Conservation (phyloP, 2,329 filamentous ascomycete species). For the Juglanconis oblonga region DNA sequence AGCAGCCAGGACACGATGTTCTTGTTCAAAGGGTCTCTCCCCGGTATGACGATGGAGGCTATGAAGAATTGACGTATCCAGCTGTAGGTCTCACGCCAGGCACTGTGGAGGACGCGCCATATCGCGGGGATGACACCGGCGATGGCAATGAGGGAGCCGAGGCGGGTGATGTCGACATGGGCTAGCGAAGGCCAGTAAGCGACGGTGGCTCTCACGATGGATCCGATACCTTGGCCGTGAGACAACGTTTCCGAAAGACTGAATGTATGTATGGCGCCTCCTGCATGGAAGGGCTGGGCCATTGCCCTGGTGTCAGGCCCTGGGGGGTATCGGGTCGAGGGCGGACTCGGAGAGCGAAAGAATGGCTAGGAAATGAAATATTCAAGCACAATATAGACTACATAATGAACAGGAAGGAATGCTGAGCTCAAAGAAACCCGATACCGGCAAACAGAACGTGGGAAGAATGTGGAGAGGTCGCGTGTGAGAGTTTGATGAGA, state of each 20-base stretch:
- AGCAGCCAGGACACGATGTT: conserved; percentile 45
- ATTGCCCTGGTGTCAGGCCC: conserved; percentile 3
- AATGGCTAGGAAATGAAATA: neutral
- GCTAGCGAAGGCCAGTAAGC: conserved; percentile 11
- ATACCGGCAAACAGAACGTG: neutral
- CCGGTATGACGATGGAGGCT: conserved; percentile 41
- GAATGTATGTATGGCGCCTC: conserved; percentile 12
- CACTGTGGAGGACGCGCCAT: conserved; percentile 34
- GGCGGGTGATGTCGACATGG: conserved; percentile 39
- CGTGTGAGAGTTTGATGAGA: neutral
- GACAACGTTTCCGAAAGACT: conserved; percentile 1
- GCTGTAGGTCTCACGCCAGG: conserved; percentile 36
- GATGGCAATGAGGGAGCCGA: conserved; percentile 43
- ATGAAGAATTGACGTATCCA: conserved; percentile 42
- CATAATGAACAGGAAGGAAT: neutral
- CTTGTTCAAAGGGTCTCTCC: conserved; percentile 41
- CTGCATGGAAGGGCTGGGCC: conserved; percentile 19
- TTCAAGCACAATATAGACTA: neutral
- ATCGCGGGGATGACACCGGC: conserved; percentile 38
- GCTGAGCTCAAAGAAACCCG: neutral
- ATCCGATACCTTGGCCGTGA: neutral
- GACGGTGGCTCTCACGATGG: neutral
- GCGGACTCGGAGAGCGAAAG: neutral
- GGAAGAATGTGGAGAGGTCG: neutral
- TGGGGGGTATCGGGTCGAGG: neutral